Conservation (phyloP, 208 protist species). For the Trypanosoma vivax region DNA sequence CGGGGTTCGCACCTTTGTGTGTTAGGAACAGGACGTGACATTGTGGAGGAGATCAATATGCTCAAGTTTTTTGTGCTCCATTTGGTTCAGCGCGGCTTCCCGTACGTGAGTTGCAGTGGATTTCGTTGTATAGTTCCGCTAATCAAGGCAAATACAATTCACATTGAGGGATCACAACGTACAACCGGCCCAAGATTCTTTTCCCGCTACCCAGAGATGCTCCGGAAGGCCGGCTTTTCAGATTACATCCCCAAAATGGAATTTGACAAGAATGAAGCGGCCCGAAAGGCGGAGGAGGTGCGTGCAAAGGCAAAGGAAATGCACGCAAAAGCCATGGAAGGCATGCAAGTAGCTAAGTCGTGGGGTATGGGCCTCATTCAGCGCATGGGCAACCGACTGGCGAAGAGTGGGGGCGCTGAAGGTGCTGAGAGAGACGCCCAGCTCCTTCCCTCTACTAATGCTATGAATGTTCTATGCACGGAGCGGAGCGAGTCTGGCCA, state of each 20-base stretch:
- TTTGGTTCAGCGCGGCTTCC: slow-evolving; percentile 63
- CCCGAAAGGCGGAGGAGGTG: slow-evolving; percentile 42
- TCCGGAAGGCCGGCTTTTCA: slow-evolving; percentile 23
- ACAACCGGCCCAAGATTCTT: not conserved
- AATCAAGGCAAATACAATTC: slow-evolving; percentile 36
- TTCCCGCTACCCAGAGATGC: not conserved
- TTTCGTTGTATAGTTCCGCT: slow-evolving; percentile 71
- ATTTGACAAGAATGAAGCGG: slow-evolving; percentile 14
- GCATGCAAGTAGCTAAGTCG: slow-evolving; percentile 33
- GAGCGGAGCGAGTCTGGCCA: no score
- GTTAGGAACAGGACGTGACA: slow-evolving; percentile 69
- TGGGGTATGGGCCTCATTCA: slow-evolving; percentile 67
- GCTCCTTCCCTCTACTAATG: not conserved
- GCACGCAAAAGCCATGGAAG: slow-evolving; percentile 36
- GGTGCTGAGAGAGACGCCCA: slow-evolving; percentile 8
- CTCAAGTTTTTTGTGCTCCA: slow-evolving; percentile 79
- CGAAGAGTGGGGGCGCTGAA: not conserved
- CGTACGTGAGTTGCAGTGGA: slow-evolving; percentile 77
- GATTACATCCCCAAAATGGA: slow-evolving; percentile 10
- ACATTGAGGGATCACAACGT: slow-evolving; percentile 14
- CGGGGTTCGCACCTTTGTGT: slow-evolving; percentile 60
- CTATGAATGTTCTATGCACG: no score
- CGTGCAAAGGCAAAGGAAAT: slow-evolving; percentile 50
- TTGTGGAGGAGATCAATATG: slow-evolving; percentile 84
- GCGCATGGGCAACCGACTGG: slow-evolving; percentile 39